Evolutionary conservation across 768 basidiomycete genomes (phyloP), one percentile per base, ranked within the genome.

Genomic region (Pleurotus tuoliensis): DNA sequence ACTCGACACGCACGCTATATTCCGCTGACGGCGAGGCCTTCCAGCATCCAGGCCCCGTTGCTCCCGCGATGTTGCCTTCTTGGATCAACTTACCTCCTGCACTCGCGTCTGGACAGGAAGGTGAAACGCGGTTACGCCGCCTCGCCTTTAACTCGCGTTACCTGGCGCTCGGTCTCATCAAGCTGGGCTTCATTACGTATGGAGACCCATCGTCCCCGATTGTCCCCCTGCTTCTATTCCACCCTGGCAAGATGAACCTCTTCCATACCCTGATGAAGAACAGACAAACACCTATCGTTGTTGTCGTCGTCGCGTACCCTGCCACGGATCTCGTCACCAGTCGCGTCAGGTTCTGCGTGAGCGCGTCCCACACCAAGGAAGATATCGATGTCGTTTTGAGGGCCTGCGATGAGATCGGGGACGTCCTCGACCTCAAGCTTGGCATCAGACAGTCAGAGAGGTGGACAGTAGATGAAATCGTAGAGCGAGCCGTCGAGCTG

Each of bases 61-160:
- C 89, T 2, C 69, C 79, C 3, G 73, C 80, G 2, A 70, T 80
- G 7, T 71, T 98, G 4, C 94, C 94, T 0, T 45, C 75, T 1
- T 98, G 94, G 94, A 68, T 97, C 63, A 76, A 76, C 41, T 83
- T 98, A 18, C 86, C 93, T 1, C 76, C 82, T 0, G 65, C 76
- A 7, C 80, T 97, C 46, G 77, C 87, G 20, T 90, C 94, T 25
- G 96, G 97, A 30, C 73, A 79, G 0, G 95, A 98, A 72, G 96
- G 97, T 11, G 75, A 78, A 34, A 81, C 83, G 61, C 87, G 97
- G 24, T 78, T 98, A 4, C 84, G 86, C 39, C 84, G 97, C 18
- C 79, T 99, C 39, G 94, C 95, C 0, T 99, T 99, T 81, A 98
- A 98, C 76, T 81, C 90, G 15, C 84, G 94, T 18, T 99, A 98